Conservation (phyloP, 2,329 filamentous ascomycete species). For the Monosporascus sp. region DNA sequence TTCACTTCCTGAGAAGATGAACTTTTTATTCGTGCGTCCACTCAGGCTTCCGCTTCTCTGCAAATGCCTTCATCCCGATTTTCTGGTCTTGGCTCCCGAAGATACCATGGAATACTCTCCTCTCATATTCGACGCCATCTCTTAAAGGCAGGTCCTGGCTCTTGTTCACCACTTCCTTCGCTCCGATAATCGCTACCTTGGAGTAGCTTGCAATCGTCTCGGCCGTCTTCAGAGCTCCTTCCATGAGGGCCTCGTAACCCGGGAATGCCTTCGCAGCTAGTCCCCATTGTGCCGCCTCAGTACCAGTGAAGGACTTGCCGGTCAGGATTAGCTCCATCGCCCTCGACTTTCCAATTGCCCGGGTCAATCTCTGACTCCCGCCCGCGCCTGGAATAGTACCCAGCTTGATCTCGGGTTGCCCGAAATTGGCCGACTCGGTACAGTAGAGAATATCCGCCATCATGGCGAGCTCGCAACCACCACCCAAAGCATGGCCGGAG, state of each 20-base stretch:
- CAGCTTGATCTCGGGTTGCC: slow-evolving; percentile 95
- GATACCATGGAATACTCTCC: slow-evolving; percentile 84
- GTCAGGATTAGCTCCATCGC: slow-evolving; percentile 92
- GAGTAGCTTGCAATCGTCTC: slow-evolving; percentile 86
- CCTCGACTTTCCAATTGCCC: slow-evolving; percentile 75
- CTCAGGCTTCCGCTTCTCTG: slow-evolving; percentile 87
- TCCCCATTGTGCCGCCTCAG: slow-evolving; percentile 85
- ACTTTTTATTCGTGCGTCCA: slow-evolving; percentile 80
- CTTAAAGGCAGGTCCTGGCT: slow-evolving; percentile 84
- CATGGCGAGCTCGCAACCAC: slow-evolving; percentile 93
- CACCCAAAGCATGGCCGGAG: slow-evolving; percentile 89
- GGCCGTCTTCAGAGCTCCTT: slow-evolving; percentile 75
- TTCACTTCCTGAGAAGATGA: background rate
- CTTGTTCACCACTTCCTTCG: slow-evolving; percentile 99
- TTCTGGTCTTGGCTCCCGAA: slow-evolving; percentile 98
- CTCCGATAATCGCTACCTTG: slow-evolving; percentile 79
- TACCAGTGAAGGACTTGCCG: slow-evolving; percentile 76
- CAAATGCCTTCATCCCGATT: slow-evolving; percentile 93
- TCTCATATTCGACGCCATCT: slow-evolving; percentile 93
- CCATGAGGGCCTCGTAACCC: slow-evolving; percentile 75
- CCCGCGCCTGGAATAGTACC: slow-evolving; percentile 90
- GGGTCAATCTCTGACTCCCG: slow-evolving; percentile 82
- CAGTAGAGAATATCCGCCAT: slow-evolving; percentile 97
- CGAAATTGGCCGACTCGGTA: slow-evolving; percentile 80
- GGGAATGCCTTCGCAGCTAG: slow-evolving; percentile 79